Percentiles rank a stretch among this genome's conserved stretches.
Conservation (phyloP, 768 basidiomycete species). For the Suillus sp. region DNA sequence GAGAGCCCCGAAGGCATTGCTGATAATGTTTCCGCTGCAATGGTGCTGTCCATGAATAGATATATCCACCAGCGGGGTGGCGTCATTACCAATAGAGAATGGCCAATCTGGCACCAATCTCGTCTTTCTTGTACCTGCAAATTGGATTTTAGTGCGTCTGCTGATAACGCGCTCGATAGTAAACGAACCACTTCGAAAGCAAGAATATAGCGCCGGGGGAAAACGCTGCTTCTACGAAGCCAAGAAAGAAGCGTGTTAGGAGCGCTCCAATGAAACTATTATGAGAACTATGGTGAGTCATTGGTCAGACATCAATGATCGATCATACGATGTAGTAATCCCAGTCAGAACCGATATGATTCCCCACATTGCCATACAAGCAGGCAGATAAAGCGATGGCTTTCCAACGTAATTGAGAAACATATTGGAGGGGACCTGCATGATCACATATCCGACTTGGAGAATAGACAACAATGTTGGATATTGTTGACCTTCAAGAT, state of each 20-base stretch:
- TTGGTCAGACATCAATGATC: not conserved
- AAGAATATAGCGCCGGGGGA: constrained; percentile 47
- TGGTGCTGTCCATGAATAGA: too few relatives aligned
- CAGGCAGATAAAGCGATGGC: constrained; percentile 67
- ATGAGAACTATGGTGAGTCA: not conserved
- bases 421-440: constrained; percentile 63
- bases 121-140: constrained; percentile 45
- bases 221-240: constrained; percentile 52
- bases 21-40: constrained; percentile 45
- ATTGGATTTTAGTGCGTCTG: constrained; percentile 19
- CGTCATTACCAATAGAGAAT: constrained; percentile 41
- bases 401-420: constrained; percentile 65
- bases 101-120: constrained; percentile 46
- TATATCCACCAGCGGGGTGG: not conserved
- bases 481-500: constrained; percentile 60
- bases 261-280: constrained; percentile 44
- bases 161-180: constrained; percentile 28
- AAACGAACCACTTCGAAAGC: constrained; percentile 35
- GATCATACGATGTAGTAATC: constrained; percentile 33
- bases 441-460: constrained; percentile 56
- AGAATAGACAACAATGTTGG: constrained; percentile 70
- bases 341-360: constrained; percentile 52
- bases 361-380: constrained; percentile 75
- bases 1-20: constrained; percentile 58
- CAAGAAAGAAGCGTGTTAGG: constrained; percentile 52